Evolutionary conservation across 1,284 basidiomycete species (phyloP).

Genomic region (Pseudozyma pruni): DNA sequence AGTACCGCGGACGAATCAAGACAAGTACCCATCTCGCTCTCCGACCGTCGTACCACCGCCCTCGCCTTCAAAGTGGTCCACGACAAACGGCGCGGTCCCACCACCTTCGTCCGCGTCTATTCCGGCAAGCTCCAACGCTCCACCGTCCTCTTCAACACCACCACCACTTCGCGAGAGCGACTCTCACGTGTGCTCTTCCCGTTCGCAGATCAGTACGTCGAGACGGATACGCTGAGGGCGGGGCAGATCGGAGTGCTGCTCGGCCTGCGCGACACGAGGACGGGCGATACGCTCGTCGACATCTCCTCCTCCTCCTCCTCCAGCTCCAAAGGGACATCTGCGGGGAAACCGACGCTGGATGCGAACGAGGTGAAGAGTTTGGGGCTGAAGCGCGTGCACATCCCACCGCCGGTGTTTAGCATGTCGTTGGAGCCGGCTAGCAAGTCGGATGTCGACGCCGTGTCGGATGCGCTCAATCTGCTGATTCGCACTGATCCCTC

Average conservation of each 20-base stretch:
- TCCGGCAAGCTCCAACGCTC: constrained; percentile 76
- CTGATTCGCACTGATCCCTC: constrained; percentile 87
- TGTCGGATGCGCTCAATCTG: constrained; percentile 78
- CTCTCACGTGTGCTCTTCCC: constrained; percentile 81
- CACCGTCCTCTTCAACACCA: constrained; percentile 78
- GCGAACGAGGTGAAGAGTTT: constrained; percentile 47
- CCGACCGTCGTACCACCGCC: constrained; percentile 26
- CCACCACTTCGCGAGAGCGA: constrained; percentile 77
- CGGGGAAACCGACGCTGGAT: background rate
- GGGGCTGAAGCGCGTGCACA: constrained; percentile 77
- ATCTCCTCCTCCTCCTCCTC: constrained; percentile 10
- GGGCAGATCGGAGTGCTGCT: constrained; percentile 86
- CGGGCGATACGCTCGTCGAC: constrained; percentile 80
- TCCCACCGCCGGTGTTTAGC: constrained; percentile 79
- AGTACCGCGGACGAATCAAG: constrained; percentile 54
- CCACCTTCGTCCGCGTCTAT: constrained; percentile 89
- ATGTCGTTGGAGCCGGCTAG: constrained; percentile 63
- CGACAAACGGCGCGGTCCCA: constrained; percentile 85
- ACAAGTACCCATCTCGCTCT: constrained; percentile 42
- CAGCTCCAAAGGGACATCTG: background rate
- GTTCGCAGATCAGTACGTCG: constrained; percentile 81
- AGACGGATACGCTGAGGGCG: constrained; percentile 82
- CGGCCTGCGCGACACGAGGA: constrained; percentile 82
- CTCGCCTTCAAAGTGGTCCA: constrained; percentile 90
- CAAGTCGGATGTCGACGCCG: constrained; percentile 75